phyloP scores from a whole-genome alignment of 2,329 filamentous ascomycete species.

The Aureobasidium sp. region DNA sequence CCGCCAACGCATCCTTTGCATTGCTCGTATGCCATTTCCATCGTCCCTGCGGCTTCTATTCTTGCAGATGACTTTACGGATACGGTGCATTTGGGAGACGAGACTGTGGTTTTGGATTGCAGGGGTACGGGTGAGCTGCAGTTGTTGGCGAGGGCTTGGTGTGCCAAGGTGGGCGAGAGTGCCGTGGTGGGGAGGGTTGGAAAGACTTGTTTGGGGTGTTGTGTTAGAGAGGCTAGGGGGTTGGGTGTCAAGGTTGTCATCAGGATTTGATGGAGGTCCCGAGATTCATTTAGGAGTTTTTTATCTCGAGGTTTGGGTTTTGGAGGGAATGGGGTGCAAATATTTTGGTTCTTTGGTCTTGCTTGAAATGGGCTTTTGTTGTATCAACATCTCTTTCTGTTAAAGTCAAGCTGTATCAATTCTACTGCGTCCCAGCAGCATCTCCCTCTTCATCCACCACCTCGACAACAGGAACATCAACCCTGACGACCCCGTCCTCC shows the following conservation, averaged over 20 bases:
- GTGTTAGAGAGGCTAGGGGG: slow-evolving; percentile 66
- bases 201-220: slow-evolving; percentile 65
- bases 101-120: slow-evolving; percentile 39
- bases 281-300: neutral
- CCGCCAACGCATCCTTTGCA: slow-evolving; percentile 35
- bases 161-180: slow-evolving; percentile 67
- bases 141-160: slow-evolving; percentile 64
- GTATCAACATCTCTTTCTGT: no score
- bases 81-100: slow-evolving; percentile 20
- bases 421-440: neutral
- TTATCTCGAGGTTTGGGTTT: neutral
- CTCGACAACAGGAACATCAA: slow-evolving; percentile 7
- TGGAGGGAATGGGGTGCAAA: no score
- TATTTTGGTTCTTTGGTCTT: no score
- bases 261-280: slow-evolving; percentile 26
- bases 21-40: slow-evolving; percentile 30
- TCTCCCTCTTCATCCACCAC: neutral
- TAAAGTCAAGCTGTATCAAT: neutral
- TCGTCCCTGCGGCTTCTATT: slow-evolving; percentile 28
- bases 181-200: slow-evolving; percentile 61
- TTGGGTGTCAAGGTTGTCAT: slow-evolving; percentile 62
- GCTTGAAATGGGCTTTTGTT: no score
- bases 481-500: slow-evolving; percentile 15
- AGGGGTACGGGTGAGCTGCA: slow-evolving; percentile 59
- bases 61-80: slow-evolving; percentile 20